Base-by-base conservation (phyloP, 1,284 basidiomycete genomes). In the Irpex sp. region DNA sequence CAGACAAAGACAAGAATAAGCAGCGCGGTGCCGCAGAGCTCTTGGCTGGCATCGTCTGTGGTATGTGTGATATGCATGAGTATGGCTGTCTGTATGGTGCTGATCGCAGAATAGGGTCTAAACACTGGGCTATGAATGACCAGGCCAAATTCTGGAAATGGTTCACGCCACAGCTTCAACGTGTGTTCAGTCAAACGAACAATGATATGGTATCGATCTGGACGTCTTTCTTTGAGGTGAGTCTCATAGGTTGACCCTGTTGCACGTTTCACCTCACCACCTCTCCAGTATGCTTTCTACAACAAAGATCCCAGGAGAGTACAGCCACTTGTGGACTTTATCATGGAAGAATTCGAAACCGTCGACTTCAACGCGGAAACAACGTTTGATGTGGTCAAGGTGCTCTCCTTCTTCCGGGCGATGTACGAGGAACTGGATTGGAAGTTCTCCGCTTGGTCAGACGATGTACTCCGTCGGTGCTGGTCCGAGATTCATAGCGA, bases 21-120 rank as follows among this genome's bases (percentile, higher is more conserved):
- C 94, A 95, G 71, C 84, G 96, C 47, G 94, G 93, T 1, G 89
- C 93, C 3, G 93, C 93, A 8, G 95, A 98, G 77, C 79, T 97
- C 54, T 73, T 96, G 5, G 91, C 91, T 5, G 95, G 93, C 62
- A 68, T 92, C n/a, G 80, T 96, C 54, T 82, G 82, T 66, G 87
- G 87, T 84, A 70, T 59, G 74, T 62, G 21, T 13, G n/a, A 56
- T 7, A 38, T 57, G 11, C 21, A 62, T 19, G 3, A 54, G 54
- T 26, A 51, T 6, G 17, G 57, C 19, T 40, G 36, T 21, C 1
- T 60, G 51, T 57, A 57, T 63, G 38, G 66, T 38, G 31, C 38
- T 49, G 61, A 56, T 3, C 11, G 4, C 13, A 9, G 11, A 34
- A 9, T 61, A 88, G 94, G 93, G 3, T 89, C 90, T 4, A 96